phyloP scores from a whole-genome alignment of 495 filamentous ascomycete genomes.

The Astrothelium subdiscretum region DNA sequence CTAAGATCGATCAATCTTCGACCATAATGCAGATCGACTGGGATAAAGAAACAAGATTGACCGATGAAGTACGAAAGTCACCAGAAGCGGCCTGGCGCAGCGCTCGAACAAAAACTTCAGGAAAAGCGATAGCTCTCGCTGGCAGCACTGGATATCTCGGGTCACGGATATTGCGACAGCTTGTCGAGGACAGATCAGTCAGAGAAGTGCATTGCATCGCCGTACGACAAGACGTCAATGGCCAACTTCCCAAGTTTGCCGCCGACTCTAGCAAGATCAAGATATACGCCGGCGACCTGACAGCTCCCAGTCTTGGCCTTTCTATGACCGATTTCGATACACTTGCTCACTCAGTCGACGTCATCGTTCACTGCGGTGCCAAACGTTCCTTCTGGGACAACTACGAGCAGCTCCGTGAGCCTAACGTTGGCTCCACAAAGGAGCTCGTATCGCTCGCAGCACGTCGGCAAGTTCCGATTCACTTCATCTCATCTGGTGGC shows the following conservation, averaged over 20 bases:
- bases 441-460: constrained; percentile 5
- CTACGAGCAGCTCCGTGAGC: constrained; percentile 6
- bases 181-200: not conserved
- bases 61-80: too few relatives aligned
- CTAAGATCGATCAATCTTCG: not conserved
- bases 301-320: constrained; percentile 9
- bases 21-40: not conserved
- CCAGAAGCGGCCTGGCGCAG: not conserved
- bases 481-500: constrained; percentile 11
- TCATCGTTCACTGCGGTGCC: constrained; percentile 10
- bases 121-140: not conserved
- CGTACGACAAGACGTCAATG: not conserved
- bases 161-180: not conserved
- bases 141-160: not conserved
- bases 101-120: not conserved
- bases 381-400: constrained; percentile 6
- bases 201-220: not conserved
- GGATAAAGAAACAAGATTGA: not conserved
- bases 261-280: constrained; percentile 1
- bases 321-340: not conserved
- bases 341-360: constrained; percentile 2
- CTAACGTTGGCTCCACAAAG: constrained; percentile 7
- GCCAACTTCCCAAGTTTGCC: not conserved
- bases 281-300: constrained; percentile 5
- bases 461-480: constrained; percentile 6